Evolutionary conservation across 352 stramenopile genomes (phyloP).

Genomic region (Globisporangium alternatum): DNA sequence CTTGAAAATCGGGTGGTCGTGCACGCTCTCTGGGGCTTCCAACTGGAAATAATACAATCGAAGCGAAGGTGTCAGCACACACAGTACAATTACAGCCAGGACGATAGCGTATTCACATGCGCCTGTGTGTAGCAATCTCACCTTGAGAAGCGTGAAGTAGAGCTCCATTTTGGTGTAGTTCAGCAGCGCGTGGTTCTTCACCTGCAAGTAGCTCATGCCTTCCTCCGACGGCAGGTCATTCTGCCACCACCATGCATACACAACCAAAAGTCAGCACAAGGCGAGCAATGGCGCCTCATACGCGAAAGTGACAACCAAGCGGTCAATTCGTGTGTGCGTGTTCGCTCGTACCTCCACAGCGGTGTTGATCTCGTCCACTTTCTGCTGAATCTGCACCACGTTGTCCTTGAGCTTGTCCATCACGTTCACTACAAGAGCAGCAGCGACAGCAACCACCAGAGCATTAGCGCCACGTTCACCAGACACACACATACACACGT

Average conservation of each 20-base stretch:
- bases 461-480: neutral
- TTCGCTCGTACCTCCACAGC: slow-evolving; percentile 38
- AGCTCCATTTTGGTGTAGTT: slow-evolving; percentile 88
- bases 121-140: slow-evolving; percentile 7
- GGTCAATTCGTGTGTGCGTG: no score
- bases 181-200: slow-evolving; percentile 87
- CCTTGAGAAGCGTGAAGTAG: slow-evolving; percentile 83
- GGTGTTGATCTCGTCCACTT: slow-evolving; percentile 41
- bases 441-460: neutral
- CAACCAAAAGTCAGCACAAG: neutral
- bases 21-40: slow-evolving; percentile 61
- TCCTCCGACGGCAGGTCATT: slow-evolving; percentile 52
- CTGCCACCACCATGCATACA: slow-evolving; percentile 21
- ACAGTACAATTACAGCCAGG: neutral
- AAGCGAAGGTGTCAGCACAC: neutral
- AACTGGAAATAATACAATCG: slow-evolving; percentile 29
- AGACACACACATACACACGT: no score
- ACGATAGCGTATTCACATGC: neutral
- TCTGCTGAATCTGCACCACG: slow-evolving; percentile 48
- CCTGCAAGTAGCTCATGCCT: slow-evolving; percentile 79
- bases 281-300: no score
- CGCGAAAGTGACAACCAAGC: neutral
- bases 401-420: slow-evolving; percentile 60
- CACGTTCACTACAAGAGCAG: slow-evolving; percentile 28
- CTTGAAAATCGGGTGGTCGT: slow-evolving; percentile 82